Percentiles rank a stretch among this genome's conserved stretches.
Conservation (phyloP, 148 eudicot genomes). For the Rheum nobile region DNA sequence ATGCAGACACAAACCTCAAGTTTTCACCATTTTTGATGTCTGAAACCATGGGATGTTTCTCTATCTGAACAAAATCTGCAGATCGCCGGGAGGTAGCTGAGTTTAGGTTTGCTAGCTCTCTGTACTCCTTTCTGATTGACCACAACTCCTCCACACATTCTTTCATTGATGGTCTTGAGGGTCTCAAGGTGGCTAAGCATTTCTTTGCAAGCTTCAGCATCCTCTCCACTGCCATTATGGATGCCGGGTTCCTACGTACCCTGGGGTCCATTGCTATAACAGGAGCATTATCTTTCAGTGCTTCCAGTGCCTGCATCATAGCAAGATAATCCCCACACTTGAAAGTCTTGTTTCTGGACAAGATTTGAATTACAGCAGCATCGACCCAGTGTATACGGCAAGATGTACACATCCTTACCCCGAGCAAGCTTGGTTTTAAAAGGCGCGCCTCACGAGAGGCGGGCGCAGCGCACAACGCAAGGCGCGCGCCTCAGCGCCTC, state of each 20-base stretch:
- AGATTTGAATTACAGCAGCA: too few relatives aligned
- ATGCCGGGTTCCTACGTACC: slow-evolving; percentile 46
- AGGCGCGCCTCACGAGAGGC: too few relatives aligned
- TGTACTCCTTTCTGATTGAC: slow-evolving; percentile 45
- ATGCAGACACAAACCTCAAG: neutral
- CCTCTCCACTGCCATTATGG: slow-evolving; percentile 36
- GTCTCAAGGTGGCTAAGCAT: slow-evolving; percentile 39
- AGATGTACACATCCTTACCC: too few relatives aligned
- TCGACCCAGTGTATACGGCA: too few relatives aligned
- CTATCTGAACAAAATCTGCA: slow-evolving; percentile 18
- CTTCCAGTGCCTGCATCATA: slow-evolving; percentile 42
- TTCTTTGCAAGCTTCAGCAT: slow-evolving; percentile 42
- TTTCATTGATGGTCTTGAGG: slow-evolving; percentile 60
- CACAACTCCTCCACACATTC: slow-evolving; percentile 59
- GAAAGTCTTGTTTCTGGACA: neutral
- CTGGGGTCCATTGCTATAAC: slow-evolving; percentile 67
- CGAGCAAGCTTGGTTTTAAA: too few relatives aligned
- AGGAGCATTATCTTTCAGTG: slow-evolving; percentile 40
- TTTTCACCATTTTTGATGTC: neutral
- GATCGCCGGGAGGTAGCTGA: slow-evolving; percentile 22
- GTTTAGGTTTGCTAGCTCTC: slow-evolving; percentile 14
- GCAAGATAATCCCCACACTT: neutral
- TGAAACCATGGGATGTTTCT: neutral
- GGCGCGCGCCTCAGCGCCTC: too few relatives aligned
- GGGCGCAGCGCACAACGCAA: too few relatives aligned